Evolutionary conservation across 1,284 basidiomycete species (phyloP), one percentile per base, ranked within the genome.

Genomic region (Vanrija pseudolonga): DNA sequence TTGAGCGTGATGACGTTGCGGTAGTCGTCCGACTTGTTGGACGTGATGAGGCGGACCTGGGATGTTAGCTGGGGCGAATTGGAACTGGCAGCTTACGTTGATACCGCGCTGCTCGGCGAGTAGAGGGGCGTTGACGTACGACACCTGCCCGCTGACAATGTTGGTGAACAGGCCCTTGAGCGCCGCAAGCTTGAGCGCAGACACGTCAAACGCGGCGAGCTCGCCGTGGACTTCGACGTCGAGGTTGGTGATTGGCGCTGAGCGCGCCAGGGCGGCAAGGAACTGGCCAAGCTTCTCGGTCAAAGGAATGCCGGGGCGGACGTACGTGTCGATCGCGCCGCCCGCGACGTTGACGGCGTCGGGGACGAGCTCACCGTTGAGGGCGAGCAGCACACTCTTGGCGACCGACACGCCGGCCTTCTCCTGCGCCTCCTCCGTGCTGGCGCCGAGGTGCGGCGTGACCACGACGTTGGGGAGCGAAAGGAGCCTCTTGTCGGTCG

Each of bases 351-450:
- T 53, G 45, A 53, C 51, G 3, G 51, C 51, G 32, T 53, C 46
- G 22, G 51, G 51, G 17, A 53, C 51, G 9, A 53, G 38, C 40
- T 53, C 51, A 41, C 51, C 51, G 20, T 20, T 39, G 40, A 53
- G 51, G 2, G 51, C 51, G 15, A 53, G 41, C n/a, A 39, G 51
- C 17, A 53, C 51, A 6, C n/a, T 22, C 40, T 44, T 42, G 11
- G 51, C 51, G 18, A 57, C 55, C 14, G 46, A 37, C 9, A 50
- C 18, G 0, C 55, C 55, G 4, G 50, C 51, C 47, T 57, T 57
- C 28, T 52, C 51, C 39, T 57, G 55, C 26, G 51, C 51, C 44
- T 57, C 55, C 15, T 43, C 40, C n/a, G 55, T 57, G 36, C 36
- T 42, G 3, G 55, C 55, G 19, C 55, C 55, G 12, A 57, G 47